Conservation (phyloP, 768 basidiomycete genomes). For the Trametes sanguinea region DNA sequence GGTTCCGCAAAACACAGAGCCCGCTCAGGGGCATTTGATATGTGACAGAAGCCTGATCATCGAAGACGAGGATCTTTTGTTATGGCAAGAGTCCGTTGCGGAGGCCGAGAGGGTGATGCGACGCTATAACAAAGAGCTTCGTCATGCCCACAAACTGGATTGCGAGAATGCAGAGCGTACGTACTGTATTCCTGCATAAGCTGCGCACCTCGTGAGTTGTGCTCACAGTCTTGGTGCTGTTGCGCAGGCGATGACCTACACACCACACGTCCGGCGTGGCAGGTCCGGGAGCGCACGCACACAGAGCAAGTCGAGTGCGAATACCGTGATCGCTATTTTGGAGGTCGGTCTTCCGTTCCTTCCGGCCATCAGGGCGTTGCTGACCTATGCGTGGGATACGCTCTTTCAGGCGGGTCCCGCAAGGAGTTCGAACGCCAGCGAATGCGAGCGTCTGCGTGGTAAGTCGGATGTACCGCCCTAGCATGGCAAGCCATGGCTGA, state of each 20-base stretch:
- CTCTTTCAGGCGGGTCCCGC: conserved; percentile 1
- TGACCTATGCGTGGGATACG: conserved; percentile 3
- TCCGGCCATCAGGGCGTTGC: background rate
- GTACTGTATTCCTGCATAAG: background rate
- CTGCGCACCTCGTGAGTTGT: background rate
- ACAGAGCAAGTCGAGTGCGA: conserved; percentile 6
- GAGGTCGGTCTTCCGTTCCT: conserved; percentile 16
- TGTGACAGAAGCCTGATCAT: conserved; percentile 15
- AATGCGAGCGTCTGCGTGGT: conserved; percentile 24
- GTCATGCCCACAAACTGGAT: conserved; percentile 11
- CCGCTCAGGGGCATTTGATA: background rate
- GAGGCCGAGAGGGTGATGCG: conserved; percentile 16
- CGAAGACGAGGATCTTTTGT: background rate
- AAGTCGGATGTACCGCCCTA: background rate
- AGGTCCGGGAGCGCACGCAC: background rate
- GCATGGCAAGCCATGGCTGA: background rate
- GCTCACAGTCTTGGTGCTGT: background rate
- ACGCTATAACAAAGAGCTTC: conserved; percentile 10
- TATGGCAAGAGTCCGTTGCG: conserved; percentile 5
- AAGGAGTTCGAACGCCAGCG: conserved; percentile 10
- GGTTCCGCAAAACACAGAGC: conserved; percentile 3
- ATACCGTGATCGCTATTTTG: conserved; percentile 19
- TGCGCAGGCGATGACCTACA: background rate
- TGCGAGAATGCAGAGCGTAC: background rate
- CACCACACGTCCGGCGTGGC: background rate